A percentile compares a stretch with the other conserved stretches of the same genome.
Evolutionary conservation across 306 rosid species (phyloP).

Genomic region (Glycine tomentella): DNA sequence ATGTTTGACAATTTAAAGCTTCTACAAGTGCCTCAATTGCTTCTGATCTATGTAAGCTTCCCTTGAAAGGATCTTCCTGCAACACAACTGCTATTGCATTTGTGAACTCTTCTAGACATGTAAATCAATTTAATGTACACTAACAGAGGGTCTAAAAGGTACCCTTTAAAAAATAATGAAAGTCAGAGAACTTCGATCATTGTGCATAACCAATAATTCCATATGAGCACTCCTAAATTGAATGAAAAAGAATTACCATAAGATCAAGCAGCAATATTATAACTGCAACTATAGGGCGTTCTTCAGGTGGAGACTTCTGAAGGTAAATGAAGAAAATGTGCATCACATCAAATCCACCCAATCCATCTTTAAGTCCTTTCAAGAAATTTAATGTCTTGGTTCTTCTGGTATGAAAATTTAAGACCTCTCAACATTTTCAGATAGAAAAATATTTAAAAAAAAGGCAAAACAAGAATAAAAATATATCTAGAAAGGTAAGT

Average conservation of each 20-base stretch:
- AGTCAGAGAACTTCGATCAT: conserved; percentile 2
- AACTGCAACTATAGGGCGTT: conserved; percentile 69
- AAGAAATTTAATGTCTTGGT: conserved; percentile 59
- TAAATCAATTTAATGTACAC: conserved; percentile 1
- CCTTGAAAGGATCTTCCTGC: conserved; percentile 76
- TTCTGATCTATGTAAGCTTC: conserved; percentile 81
- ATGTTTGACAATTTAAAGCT: conserved; percentile 58
- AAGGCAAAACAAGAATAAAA: not conserved
- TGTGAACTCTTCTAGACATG: conserved; percentile 54
- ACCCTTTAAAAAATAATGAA: not conserved
- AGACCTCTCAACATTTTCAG: conserved; percentile 38
- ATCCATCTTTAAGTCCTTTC: conserved; percentile 72
- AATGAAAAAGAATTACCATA: conserved; percentile 68
- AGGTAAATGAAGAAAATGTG: conserved; percentile 72
- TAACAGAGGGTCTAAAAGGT: not conserved
- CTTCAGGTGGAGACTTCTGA: conserved; percentile 63
- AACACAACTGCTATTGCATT: conserved; percentile 77
- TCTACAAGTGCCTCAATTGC: conserved; percentile 70
- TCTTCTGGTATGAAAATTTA: conserved; percentile 60
- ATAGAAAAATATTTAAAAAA: not conserved
- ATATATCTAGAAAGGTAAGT: not conserved
- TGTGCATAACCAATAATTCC: conserved; percentile 22
- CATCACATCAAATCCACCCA: conserved; percentile 68
- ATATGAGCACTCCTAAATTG: conserved; percentile 25
- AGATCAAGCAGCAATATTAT: conserved; percentile 78